phyloP scores from a whole-genome alignment of 805 yeast genomes.

The Spathaspora passalidarum region DNA sequence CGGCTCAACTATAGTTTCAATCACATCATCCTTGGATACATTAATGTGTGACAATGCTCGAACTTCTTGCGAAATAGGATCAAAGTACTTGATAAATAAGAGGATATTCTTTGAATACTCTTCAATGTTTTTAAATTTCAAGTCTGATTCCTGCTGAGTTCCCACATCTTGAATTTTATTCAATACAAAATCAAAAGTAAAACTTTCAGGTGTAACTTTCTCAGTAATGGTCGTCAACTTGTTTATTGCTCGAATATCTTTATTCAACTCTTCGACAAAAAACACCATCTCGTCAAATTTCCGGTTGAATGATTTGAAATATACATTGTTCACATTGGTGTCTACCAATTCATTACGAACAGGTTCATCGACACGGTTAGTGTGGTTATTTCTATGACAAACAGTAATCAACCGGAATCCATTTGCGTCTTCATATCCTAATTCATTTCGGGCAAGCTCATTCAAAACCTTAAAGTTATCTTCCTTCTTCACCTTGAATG shows the following conservation, averaged over 20 bases:
- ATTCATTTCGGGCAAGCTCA: conserved; percentile 43
- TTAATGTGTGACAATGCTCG: conserved; percentile 62
- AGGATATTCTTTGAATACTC: conserved; percentile 22
- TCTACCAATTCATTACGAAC: conserved; percentile 27
- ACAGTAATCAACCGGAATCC: conserved; percentile 60
- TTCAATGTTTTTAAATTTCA: conserved; percentile 12
- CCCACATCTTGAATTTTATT: conserved; percentile 16
- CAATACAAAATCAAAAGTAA: conserved; percentile 20
- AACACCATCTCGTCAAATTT: conserved; percentile 52
- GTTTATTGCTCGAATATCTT: conserved; percentile 35
- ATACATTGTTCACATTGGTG: conserved; percentile 50
- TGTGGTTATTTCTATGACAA: conserved; percentile 65
- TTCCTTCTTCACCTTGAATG: conserved; percentile 54
- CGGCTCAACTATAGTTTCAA: conserved; percentile 39
- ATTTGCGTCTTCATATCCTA: conserved; percentile 26
- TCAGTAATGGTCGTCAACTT: conserved; percentile 8
- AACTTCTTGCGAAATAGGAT: conserved; percentile 50
- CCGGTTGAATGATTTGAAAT: conserved; percentile 42
- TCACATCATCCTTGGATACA: conserved; percentile 46
- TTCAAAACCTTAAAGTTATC: conserved; percentile 50
- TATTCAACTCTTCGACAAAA: conserved; percentile 60
- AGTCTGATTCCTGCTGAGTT: conserved; percentile 1
- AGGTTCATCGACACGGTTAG: conserved; percentile 56
- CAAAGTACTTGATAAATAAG: conserved; percentile 64
- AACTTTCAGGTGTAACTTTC: conserved; percentile 18